Evolutionary conservation across 1,139 yeast genomes (phyloP), one percentile per base, ranked within the genome.

Genomic region (Geotrichum cucujoidarum): DNA sequence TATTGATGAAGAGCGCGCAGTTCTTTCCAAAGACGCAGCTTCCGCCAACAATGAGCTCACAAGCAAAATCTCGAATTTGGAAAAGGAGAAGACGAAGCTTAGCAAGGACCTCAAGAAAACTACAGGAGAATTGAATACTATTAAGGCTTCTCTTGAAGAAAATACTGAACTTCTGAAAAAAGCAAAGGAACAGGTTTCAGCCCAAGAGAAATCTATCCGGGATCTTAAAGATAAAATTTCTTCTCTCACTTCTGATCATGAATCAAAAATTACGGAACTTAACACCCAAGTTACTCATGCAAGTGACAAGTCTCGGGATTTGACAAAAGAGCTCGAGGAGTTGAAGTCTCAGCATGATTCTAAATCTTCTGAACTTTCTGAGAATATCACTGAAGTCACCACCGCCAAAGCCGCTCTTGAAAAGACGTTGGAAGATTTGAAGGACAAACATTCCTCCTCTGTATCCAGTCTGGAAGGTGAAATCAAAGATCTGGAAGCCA

Each of bases 21-120:
- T 51, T 6, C 46, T 53, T 17, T 53, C 53, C 24, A 53, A 49
- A 34, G 53, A 50, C 31, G 54, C 49, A n/a, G 52, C 50, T 4
- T 47, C 55, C 14, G 53, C 54, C 27, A 50, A 53, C 27, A 43
- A 54, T 34, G 55, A 53, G 31, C 47, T 53, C 11, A 43, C 53
- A 22, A 32, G 31, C 14, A 50, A 49, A 33, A 50, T 54, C 8
- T 45, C 52, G 13, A 17, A 16, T 21, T 46, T 54, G 8, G 52
- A 51, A 40, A 49, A 47, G 40, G 49, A 45, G 35, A 48, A 51
- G 22, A 20, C 33, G 32, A 50, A 47, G 22, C 30, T 44, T 4
- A 31, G 35, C 14, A 17, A 40, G 14, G 43, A 24, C 14, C 37
- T 40, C 11, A 20, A 31, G 37, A 43, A 45, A 16, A 42, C 37